Evolutionary conservation across 2,329 filamentous ascomycete species (phyloP).

Genomic region (Sphaerulina vaccinii): DNA sequence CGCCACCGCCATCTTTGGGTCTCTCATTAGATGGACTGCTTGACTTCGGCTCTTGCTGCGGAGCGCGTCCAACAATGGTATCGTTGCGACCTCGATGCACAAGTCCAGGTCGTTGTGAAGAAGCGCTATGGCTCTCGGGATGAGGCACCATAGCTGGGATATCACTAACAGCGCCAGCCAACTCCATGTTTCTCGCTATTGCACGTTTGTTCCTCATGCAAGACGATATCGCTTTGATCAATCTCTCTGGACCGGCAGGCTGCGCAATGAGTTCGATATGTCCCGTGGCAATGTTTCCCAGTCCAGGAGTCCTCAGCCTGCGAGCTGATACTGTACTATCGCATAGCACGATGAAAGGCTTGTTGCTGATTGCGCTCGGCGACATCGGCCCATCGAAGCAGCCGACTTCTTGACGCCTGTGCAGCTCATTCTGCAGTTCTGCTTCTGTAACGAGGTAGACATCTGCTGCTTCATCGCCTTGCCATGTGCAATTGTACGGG

Average conservation of each 20-base stretch:
- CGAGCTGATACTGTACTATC: slow-evolving; percentile 29
- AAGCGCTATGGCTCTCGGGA: background rate
- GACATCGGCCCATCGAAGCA: slow-evolving; percentile 19
- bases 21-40: background rate
- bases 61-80: slow-evolving; percentile 5
- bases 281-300: slow-evolving; percentile 23
- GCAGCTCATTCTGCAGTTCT: slow-evolving; percentile 22
- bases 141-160: slow-evolving; percentile 17
- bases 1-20: background rate
- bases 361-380: slow-evolving; percentile 22
- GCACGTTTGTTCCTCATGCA: slow-evolving; percentile 21
- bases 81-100: slow-evolving; percentile 13
- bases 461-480: slow-evolving; percentile 24
- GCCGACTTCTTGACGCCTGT: slow-evolving; percentile 16
- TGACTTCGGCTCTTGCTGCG: slow-evolving; percentile 3
- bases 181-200: slow-evolving; percentile 1
- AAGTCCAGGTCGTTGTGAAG: slow-evolving; percentile 3
- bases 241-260: slow-evolving; percentile 27
- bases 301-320: slow-evolving; percentile 22
- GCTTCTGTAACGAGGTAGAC: slow-evolving; percentile 28
- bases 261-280: slow-evolving; percentile 30
- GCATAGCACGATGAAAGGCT: slow-evolving; percentile 30
- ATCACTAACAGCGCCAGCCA: slow-evolving; percentile 18
- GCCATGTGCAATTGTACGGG: slow-evolving; percentile 19
- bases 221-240: slow-evolving; percentile 25